Evolutionary conservation across 169 alveolate species (phyloP).

Genomic region (Cyclospora cayetanensis): DNA sequence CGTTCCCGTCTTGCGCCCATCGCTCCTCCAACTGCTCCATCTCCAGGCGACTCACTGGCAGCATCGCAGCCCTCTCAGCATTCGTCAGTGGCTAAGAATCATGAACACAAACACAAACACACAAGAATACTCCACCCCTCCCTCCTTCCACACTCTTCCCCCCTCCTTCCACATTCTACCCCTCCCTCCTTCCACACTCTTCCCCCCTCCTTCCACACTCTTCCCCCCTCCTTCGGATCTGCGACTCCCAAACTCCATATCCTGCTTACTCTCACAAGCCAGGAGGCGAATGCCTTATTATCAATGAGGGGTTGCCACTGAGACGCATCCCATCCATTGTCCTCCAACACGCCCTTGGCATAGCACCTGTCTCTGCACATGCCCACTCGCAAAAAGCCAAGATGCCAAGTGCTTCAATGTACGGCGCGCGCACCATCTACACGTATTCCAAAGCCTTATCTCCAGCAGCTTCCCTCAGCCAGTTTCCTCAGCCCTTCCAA

Average conservation of each 20-base stretch:
- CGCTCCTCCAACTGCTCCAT: neutral
- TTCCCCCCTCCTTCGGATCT: no score
- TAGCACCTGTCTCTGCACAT: conserved; percentile 5
- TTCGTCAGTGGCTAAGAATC: neutral
- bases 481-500: neutral
- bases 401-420: no score
- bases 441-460: no score
- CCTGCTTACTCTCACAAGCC: neutral
- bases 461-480: no score
- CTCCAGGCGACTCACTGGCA: neutral
- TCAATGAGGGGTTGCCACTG: conserved; percentile 57
- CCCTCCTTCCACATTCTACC: no score
- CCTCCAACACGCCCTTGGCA: conserved; percentile 31
- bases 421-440: no score
- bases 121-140: no score
- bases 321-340: neutral
- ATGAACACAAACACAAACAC: no score
- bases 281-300: neutral
- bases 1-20: neutral
- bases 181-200: no score
- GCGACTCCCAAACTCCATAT: neutral
- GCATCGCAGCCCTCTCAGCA: neutral
- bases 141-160: no score
- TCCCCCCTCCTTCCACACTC: no score
- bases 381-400: no score